Evolutionary conservation across 2,329 filamentous ascomycete species (phyloP).

Genomic region (Setomelanomma holmii): DNA sequence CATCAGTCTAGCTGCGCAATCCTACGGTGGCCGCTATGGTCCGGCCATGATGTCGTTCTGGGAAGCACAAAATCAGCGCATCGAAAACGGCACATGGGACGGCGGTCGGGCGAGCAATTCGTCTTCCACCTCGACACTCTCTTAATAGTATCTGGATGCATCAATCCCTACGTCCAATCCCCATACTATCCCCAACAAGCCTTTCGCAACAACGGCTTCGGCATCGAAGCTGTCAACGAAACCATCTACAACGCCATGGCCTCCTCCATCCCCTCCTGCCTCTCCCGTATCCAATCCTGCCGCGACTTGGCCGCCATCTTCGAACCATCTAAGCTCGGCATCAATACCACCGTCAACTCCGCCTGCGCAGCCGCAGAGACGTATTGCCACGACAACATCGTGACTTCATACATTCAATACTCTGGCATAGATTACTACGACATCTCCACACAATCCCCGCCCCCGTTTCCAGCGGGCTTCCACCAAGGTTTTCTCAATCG

Average conservation of each 20-base stretch:
- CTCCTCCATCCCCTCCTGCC: conserved; percentile 18
- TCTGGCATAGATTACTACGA: conserved; percentile 28
- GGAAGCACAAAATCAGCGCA: conserved; percentile 22
- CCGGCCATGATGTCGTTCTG: conserved; percentile 21
- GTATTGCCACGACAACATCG: conserved; percentile 44
- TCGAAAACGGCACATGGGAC: conserved; percentile 14
- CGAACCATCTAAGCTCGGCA: conserved; percentile 48
- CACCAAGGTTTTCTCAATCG: conserved; percentile 17
- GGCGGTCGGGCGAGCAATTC: conserved; percentile 10
- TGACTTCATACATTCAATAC: conserved; percentile 22
- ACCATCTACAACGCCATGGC: conserved; percentile 25
- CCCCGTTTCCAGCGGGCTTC: conserved; percentile 32
- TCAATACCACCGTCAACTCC: conserved; percentile 40
- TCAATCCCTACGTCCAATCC: conserved; percentile 16
- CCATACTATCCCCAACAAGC: conserved; percentile 19
- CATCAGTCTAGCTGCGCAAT: conserved; percentile 27
- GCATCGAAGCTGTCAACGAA: conserved; percentile 18
- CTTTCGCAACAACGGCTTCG: conserved; percentile 14
- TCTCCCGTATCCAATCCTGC: conserved; percentile 19
- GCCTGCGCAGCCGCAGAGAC: conserved; percentile 60
- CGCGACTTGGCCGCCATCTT: conserved; percentile 19
- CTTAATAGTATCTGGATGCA: conserved; percentile 15
- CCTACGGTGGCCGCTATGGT: conserved; percentile 19
- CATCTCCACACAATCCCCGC: conserved; percentile 21
- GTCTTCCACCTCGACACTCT: conserved; percentile 18